A percentile compares a stretch with the other conserved stretches of the same genome.
These are phyloP conservation scores for Penicillium sp. DNA, from an alignment of 2,329 filamentous ascomycete species.

Conservation along the genomic window DNA sequence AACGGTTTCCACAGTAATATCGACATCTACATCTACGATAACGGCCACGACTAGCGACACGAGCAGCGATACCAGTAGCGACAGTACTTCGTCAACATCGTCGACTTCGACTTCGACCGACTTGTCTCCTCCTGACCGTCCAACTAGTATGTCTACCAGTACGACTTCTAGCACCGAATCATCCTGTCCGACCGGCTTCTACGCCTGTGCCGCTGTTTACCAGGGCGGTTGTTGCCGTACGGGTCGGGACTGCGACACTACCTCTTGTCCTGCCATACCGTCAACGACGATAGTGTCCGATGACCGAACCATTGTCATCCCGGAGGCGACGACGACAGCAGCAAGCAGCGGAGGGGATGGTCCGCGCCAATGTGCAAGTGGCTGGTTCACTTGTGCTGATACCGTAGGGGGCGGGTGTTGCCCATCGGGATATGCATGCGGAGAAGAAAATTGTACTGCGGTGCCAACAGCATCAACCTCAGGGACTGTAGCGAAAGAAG, in stretches of 20 bases:
- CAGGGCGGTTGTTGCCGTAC: conserved; percentile 86
- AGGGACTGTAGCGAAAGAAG: conserved; percentile 53
- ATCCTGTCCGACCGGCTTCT: conserved; percentile 85
- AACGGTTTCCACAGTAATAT: conserved; percentile 33
- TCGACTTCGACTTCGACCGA: conserved; percentile 30
- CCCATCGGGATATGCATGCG: conserved; percentile 76
- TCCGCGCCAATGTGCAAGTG: conserved; percentile 67
- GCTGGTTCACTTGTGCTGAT: conserved; percentile 76
- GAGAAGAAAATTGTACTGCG: conserved; percentile 71
- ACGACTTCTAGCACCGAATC: conserved; percentile 47
- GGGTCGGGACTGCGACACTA: conserved; percentile 80
- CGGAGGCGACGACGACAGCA: conserved; percentile 47
- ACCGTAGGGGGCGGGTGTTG: conserved; percentile 80
- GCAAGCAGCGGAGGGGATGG: conserved; percentile 35
- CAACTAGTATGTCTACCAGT: conserved; percentile 41
- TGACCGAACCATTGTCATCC: conserved; percentile 74
- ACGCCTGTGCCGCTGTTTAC: conserved; percentile 83
- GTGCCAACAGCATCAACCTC: conserved; percentile 56
- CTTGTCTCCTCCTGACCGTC: conserved; percentile 43
- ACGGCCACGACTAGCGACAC: not conserved
- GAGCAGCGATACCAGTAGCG: conserved; percentile 30
- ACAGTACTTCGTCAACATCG: conserved; percentile 36
- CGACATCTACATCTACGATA: not conserved
- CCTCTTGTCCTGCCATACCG: conserved; percentile 72
- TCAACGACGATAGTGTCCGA: conserved; percentile 69